These are phyloP conservation scores for Hyaloscypha variabilis DNA, from an alignment of 495 filamentous ascomycete species.

Conservation along the genomic window DNA sequence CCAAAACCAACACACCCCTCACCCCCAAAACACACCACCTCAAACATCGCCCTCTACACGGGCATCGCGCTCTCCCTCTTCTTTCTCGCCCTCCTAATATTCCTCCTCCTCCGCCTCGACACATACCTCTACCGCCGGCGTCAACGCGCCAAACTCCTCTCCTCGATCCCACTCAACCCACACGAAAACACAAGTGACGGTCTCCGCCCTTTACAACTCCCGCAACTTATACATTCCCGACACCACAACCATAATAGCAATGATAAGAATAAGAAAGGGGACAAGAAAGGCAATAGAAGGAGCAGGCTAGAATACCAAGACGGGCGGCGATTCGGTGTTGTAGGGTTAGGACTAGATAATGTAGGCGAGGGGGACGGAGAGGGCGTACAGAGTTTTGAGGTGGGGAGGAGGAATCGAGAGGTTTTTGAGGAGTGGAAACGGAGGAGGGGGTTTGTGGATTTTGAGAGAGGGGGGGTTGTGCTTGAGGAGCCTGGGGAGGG, in stretches of 20 bases:
- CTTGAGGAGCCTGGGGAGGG: not conserved
- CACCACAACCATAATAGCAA: too few species aligned
- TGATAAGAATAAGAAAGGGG: not conserved
- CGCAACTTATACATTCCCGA: not conserved
- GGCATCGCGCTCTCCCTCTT: conserved; percentile 8
- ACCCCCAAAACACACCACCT: not conserved
- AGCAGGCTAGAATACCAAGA: not conserved
- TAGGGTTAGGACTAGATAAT: not conserved
- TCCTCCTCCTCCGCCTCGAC: not conserved
- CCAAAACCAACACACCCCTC: not conserved
- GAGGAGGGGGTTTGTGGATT: not conserved
- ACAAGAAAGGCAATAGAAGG: not conserved
- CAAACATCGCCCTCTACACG: not conserved
- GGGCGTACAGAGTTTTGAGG: not conserved
- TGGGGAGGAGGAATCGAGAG: not conserved
- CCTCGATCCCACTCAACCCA: not conserved
- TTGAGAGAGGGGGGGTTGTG: not conserved
- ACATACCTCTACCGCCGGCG: not conserved
- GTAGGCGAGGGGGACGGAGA: not conserved
- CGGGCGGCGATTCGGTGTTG: not conserved
- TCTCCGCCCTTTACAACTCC: not conserved
- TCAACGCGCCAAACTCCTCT: not conserved
- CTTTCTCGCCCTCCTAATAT: not conserved
- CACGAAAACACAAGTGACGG: too few species aligned
- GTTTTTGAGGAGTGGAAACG: not conserved